These are phyloP conservation scores for Luvunga scandens DNA, from an alignment of 345 rosid species.

Conservation along the genomic window DNA sequence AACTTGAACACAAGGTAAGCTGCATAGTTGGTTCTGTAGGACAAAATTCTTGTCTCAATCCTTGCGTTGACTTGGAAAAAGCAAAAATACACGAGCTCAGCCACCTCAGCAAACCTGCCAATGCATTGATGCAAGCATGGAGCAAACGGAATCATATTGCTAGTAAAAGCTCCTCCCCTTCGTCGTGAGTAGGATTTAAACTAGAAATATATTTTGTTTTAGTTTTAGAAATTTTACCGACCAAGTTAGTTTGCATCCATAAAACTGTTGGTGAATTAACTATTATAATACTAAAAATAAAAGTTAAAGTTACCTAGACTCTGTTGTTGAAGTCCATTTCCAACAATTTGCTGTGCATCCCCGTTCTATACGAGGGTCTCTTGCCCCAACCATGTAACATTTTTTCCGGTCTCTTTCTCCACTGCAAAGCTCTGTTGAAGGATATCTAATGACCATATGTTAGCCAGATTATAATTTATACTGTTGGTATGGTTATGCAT, in stretches of 20 bases:
- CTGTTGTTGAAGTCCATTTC: neutral
- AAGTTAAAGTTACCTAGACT: constrained; percentile 21
- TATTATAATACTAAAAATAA: neutral
- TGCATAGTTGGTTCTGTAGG: no score
- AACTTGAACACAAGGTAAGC: no score
- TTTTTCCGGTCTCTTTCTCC: constrained; percentile 7
- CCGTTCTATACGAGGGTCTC: no score
- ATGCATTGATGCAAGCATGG: neutral
- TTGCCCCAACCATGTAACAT: no score
- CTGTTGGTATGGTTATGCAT: no score
- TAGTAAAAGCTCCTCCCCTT: neutral
- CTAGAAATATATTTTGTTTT: no score
- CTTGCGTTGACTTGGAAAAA: constrained; percentile 18
- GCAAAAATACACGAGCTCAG: constrained; percentile 11
- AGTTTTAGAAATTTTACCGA: no score
- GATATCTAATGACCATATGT: no score
- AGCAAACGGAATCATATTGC: neutral
- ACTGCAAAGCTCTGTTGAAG: neutral
- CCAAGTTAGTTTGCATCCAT: no score
- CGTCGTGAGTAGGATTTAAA: no score
- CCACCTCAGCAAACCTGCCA: constrained; percentile 28
- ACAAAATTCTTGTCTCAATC: constrained; percentile 11
- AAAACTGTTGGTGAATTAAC: neutral
- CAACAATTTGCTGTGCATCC: no score
- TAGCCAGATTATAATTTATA: no score